phyloP scores from a whole-genome alignment of 202 grass and related monocot species.

The Brachypodium distachyon region DNA sequence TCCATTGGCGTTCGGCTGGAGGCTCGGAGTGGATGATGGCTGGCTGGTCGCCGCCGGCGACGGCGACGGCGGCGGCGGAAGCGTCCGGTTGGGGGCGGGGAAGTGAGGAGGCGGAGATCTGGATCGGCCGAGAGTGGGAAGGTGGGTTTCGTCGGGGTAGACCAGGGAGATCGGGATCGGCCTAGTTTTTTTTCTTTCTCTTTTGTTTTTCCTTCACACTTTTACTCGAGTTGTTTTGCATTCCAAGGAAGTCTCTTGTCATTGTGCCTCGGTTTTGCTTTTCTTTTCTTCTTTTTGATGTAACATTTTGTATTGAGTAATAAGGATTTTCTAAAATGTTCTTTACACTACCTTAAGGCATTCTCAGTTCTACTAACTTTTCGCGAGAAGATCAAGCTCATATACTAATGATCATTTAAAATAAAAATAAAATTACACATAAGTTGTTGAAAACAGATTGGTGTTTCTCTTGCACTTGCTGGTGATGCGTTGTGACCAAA shows the following conservation, averaged over 20 bases:
- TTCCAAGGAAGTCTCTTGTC: background rate
- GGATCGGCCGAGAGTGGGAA: slow-evolving; percentile 46
- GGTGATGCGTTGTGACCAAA: no score
- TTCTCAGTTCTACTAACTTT: no score
- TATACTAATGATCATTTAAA: no score
- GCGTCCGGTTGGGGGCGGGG: slow-evolving; percentile 18
- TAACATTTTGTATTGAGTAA: background rate
- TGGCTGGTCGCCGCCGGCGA: slow-evolving; percentile 14
- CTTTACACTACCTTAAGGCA: no score
- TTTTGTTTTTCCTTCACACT: background rate
- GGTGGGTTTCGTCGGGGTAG: slow-evolving; percentile 23
- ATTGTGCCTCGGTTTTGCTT: background rate
- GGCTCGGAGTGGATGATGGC: background rate
- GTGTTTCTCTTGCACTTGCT: no score
- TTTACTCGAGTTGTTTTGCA: background rate
- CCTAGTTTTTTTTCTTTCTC: background rate
- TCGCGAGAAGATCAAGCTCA: no score
- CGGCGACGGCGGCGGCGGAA: slow-evolving; percentile 12
- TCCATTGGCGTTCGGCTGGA: slow-evolving; percentile 43
- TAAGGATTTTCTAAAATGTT: no score
- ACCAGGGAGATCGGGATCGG: slow-evolving; percentile 29
- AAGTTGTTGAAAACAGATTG: no score
- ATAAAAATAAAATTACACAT: no score
- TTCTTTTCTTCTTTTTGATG: background rate
- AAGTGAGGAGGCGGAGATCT: slow-evolving; percentile 49